Base-by-base conservation (phyloP, 805 yeast genomes). In the Yarrowia deformans region DNA sequence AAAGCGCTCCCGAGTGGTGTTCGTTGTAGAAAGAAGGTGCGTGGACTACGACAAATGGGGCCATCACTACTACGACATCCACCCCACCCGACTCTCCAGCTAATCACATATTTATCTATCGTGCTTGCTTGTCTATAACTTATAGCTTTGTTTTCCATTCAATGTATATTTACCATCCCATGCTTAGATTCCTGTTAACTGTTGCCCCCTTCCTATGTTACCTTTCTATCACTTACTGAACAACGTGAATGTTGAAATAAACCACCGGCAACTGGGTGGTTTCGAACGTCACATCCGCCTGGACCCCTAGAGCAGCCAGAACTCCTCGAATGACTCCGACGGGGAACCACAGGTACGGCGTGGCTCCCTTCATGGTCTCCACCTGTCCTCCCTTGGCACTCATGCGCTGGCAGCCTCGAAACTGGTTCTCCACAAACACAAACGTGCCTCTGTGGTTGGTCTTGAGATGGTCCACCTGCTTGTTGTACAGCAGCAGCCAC, bases 381-480 rank as follows among this genome's bases (percentile, higher is more conserved):
- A 73, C 73, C 14, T 77, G 74, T 16, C 80, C 77, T 5, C 61
- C 58, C 14, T 70, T 49, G 1, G 82, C 77, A 70, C 80, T 74
- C 83, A 89, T 84, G 60, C 84, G 80, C 43, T 79, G 73, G 50
- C 90, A 83, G 66, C 85, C 81, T 68, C 83, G 83, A 79, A 88
- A 89, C 68, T 80, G 80, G 76, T 84, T 86, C 76, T 91, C 97
- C 10, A 91, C 86, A 54, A 91, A 81, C 34, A 92, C 94, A 77
- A 87, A 91, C 0, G 93, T 90, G 8, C 95, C 89, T 46, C 96
- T 80, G 77, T 95, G 98, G 76, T 95, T 95, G 0, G 99, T 95
- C 71, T 97, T 85, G 70, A 95, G 82, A 73, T 92, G 93, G 77
- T 93, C 98, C 82, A 95, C 91, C 77, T 90, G 97, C 78, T 93